Conservation (phyloP, 1,284 basidiomycete species). For the Ustilago loliicola region DNA sequence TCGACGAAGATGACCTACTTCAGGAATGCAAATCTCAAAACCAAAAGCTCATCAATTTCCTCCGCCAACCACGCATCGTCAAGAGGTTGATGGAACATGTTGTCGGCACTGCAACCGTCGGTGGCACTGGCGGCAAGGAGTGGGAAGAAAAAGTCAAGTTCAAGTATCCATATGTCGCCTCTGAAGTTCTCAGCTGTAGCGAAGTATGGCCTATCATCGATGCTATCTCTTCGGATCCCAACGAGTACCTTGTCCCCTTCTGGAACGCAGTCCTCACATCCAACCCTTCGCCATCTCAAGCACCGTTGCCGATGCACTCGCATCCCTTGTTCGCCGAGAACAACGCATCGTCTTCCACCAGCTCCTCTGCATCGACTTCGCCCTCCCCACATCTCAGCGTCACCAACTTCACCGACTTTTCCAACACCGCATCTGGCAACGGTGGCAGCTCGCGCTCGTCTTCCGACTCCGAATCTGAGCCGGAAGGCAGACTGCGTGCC, state of each 20-base stretch:
- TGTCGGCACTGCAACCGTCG: slow-evolving; percentile 83
- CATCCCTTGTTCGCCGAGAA: slow-evolving; percentile 65
- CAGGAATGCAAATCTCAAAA: slow-evolving; percentile 97
- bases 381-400: slow-evolving; percentile 48
- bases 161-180: slow-evolving; percentile 88
- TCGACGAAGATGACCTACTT: slow-evolving; percentile 93
- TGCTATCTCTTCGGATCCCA: slow-evolving; percentile 82
- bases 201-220: slow-evolving; percentile 95
- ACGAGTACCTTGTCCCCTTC: slow-evolving; percentile 76
- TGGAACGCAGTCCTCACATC: slow-evolving; percentile 92
- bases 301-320: slow-evolving; percentile 63
- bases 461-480: slow-evolving; percentile 31
- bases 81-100: slow-evolving; percentile 85
- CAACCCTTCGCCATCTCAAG: slow-evolving; percentile 72
- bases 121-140: slow-evolving; percentile 74
- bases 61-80: slow-evolving; percentile 82
- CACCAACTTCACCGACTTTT: slow-evolving; percentile 43
- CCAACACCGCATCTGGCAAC: slow-evolving; percentile 21
- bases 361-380: slow-evolving; percentile 38
- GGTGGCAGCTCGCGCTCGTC: slow-evolving; percentile 36
- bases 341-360: slow-evolving; percentile 22
- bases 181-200: slow-evolving; percentile 89
- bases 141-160: slow-evolving; percentile 69
- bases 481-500: slow-evolving; percentile 36
- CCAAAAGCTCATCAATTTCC: slow-evolving; percentile 85